phyloP scores from a whole-genome alignment of 495 filamentous ascomycete genomes.

The Neurospora intermedia region DNA sequence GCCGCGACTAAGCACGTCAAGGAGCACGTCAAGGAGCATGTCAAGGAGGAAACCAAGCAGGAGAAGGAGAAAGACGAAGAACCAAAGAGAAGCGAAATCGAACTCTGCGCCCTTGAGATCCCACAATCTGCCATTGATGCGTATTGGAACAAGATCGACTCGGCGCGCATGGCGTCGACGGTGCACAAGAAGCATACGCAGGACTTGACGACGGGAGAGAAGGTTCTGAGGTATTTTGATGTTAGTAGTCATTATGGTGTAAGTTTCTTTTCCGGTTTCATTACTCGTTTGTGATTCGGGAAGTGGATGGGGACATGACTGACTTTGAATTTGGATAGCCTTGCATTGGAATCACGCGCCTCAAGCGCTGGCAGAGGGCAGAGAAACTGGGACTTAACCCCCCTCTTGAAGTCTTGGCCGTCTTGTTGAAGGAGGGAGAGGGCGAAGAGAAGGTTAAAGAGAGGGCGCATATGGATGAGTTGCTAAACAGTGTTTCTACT shows the following conservation, averaged over 20 bases:
- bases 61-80: constrained; percentile 5
- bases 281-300: neutral
- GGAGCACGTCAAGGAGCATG: constrained; percentile 7
- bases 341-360: constrained; percentile 71
- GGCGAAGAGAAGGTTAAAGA: constrained; percentile 38
- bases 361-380: constrained; percentile 83
- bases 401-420: constrained; percentile 83
- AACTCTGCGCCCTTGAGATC: constrained; percentile 45
- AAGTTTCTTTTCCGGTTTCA: constrained; percentile 28
- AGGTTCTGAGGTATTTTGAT: constrained; percentile 82
- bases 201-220: constrained; percentile 62
- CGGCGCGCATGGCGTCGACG: constrained; percentile 32
- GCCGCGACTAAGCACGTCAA: constrained; percentile 13
- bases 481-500: constrained; percentile 46
- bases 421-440: constrained; percentile 62
- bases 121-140: constrained; percentile 50
- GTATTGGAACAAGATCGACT: constrained; percentile 66
- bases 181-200: constrained; percentile 56
- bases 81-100: constrained; percentile 21
- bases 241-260: constrained; percentile 82
- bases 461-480: constrained; percentile 68
- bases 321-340: constrained; percentile 43
- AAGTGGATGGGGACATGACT: neutral
- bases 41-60: neutral
- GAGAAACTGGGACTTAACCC: constrained; percentile 68